phyloP scores from a whole-genome alignment of 306 rosid genomes.

The Glycyrrhiza uralensis region DNA sequence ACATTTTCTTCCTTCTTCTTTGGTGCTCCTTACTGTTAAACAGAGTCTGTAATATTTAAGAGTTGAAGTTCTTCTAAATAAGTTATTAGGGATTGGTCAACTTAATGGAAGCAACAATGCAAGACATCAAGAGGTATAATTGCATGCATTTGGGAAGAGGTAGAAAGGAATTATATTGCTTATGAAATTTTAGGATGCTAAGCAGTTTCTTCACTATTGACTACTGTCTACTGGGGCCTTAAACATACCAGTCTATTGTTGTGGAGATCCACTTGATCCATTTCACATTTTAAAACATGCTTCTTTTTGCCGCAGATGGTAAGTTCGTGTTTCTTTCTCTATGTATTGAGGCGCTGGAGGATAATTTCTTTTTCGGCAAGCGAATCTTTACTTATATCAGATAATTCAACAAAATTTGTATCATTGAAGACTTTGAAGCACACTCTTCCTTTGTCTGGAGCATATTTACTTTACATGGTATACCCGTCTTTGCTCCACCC shows the following conservation, averaged over 20 bases:
- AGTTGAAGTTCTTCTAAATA: not conserved
- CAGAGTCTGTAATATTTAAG: not conserved
- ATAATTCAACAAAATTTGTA: slow-evolving; percentile 51
- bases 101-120: not conserved
- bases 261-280: not conserved
- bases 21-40: not conserved
- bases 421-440: slow-evolving; percentile 72
- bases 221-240: not conserved
- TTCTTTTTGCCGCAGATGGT: slow-evolving; percentile 62
- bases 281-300: slow-evolving; percentile 12
- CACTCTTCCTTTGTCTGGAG: slow-evolving; percentile 78
- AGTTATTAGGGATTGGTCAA: not conserved
- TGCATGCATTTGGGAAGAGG: slow-evolving; percentile 4
- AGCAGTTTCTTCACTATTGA: not conserved
- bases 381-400: slow-evolving; percentile 54
- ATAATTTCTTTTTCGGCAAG: slow-evolving; percentile 63
- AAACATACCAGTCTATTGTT: not conserved
- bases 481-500: not conserved
- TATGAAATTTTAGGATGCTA: not conserved
- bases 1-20: not conserved
- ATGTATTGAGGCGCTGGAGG: slow-evolving; percentile 62
- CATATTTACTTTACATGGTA: slow-evolving; percentile 96
- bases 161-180: not conserved
- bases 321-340: slow-evolving; percentile 75
- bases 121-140: not conserved